Evolutionary conservation across 768 basidiomycete genomes (phyloP), one percentile per base, ranked within the genome.

Genomic region (Amanita molliuscula): DNA sequence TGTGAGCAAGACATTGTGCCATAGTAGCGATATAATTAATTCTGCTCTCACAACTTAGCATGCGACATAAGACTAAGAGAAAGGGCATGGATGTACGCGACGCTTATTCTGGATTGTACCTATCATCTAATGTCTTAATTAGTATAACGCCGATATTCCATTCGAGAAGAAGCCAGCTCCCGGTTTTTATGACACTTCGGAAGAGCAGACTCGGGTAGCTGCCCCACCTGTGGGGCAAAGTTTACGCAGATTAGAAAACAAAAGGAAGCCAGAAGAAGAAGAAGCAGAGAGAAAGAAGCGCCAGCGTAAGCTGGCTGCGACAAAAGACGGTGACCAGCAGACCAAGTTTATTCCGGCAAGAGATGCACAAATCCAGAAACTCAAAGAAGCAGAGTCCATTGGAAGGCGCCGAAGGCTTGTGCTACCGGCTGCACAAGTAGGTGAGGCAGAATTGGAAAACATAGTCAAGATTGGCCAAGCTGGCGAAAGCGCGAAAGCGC

Each of bases 141-240:
- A 96, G 88, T 99, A 98, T 69, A 99, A 97, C 60, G 81, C 92
- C 45, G 96, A 99, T 62, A 96, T 97, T 56, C 96, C 96, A 0
- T 98, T 98, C 62, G 96, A 99, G 70, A 97, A 98, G 72, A 89
- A 89, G 61, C 76, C 96, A 0, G 93, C 91, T 0, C 69, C 94
- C 8, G 96, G 96, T 0, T 99, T 99, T 69, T 99, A 98, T 65
- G 96, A 99, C 62, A 93, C 90, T 2, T 77, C 84, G 0, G 96
- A 95, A 56, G 96, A 99, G 62, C 85, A 93, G 59, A 85, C 91
- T 4, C 85, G 88, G 44, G 72, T 82, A 34, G 80, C 87, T 11
- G 73, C 81, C n/a, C 91, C 95, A 0, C 95, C 89, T 1, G 84
- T 97, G 23, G 94, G 94, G 3, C 89, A 92, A 63, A 83, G 86